Conservation (phyloP, 768 basidiomycete genomes). For the Coprinopsis strossmayeri region DNA sequence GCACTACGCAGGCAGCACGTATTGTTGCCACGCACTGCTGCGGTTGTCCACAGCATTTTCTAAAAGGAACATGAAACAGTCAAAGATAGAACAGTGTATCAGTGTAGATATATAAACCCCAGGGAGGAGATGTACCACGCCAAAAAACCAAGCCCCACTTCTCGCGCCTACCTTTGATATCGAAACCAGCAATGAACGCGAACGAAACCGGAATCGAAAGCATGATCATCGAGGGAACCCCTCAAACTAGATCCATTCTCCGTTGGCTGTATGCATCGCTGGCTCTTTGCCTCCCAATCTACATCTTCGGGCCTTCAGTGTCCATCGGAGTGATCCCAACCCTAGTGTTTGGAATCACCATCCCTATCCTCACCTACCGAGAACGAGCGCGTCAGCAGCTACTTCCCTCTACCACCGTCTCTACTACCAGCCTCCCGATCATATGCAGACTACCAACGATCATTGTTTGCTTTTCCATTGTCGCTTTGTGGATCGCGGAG, state of each 20-base stretch:
- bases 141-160: too few relatives aligned
- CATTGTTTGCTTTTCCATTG: neutral
- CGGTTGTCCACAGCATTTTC: too few relatives aligned
- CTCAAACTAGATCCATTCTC: neutral
- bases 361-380: neutral
- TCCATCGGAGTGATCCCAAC: neutral
- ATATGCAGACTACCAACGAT: neutral
- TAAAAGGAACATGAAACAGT: too few relatives aligned
- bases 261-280: neutral
- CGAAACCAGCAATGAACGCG: too few relatives aligned
- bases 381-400: neutral
- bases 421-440: neutral
- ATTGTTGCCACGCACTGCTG: too few relatives aligned
- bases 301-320: neutral
- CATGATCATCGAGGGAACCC: too few relatives aligned
- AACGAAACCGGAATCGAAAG: too few relatives aligned
- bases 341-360: neutral
- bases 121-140: too few relatives aligned
- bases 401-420: neutral
- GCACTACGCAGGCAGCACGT: too few relatives aligned
- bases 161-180: too few relatives aligned
- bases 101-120: too few relatives aligned
- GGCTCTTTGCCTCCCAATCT: neutral
- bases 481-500: neutral
- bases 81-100: too few relatives aligned